Base-by-base conservation (phyloP, 2,329 filamentous ascomycete genomes). In the Neocatenulostroma microsporum region DNA sequence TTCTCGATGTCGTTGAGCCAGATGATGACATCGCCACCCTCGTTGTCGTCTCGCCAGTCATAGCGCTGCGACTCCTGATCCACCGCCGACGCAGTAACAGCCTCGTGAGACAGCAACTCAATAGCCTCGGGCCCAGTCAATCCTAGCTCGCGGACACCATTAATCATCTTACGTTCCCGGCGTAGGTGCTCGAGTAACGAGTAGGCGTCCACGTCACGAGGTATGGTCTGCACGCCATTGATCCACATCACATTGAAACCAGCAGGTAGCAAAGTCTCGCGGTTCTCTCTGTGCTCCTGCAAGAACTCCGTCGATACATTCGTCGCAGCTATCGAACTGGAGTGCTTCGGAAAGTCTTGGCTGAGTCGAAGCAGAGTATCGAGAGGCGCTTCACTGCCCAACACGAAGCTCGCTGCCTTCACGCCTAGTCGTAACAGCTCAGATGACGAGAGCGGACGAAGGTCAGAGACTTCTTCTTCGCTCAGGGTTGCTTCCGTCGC, bases 341-440 rank as follows among this genome's bases (percentile, higher is more conserved):
- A 91, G 57, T 91, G 86, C 55, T 88, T 94, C 1, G 93, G 93
- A 44, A 96, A 95, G 58, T 98, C 88, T 53, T 93, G 84, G 0
- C 84, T 82, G 13, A 96, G 66, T 57, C 84, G 88, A 36, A 93
- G 64, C 17, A 98, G 70, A 0, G 83, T 84, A 17, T 86, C 77
- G 36, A 98, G 76, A 3, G 88, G 88, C 33, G 83, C 69, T 4
- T 86, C 77, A 54, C 81, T 94, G 40, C 82, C 76, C 65, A 93
- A 74, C 26, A 96, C 81, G 56, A 91, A 96, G 44, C 82, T 86
- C 6, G 84, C 82, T 14, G 89, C 80, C 56, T 89, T 94, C 35
- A 91, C 56, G 9, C 84, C 86, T 5, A 98, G 71, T 9, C 73
- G 69, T 3, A 75, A 66, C 3, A 98, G 70, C 57, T 98, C 89